These are phyloP conservation scores for Colletotrichum sp. DNA, from an alignment of 2,329 filamentous ascomycete genomes.

Conservation along the genomic window DNA sequence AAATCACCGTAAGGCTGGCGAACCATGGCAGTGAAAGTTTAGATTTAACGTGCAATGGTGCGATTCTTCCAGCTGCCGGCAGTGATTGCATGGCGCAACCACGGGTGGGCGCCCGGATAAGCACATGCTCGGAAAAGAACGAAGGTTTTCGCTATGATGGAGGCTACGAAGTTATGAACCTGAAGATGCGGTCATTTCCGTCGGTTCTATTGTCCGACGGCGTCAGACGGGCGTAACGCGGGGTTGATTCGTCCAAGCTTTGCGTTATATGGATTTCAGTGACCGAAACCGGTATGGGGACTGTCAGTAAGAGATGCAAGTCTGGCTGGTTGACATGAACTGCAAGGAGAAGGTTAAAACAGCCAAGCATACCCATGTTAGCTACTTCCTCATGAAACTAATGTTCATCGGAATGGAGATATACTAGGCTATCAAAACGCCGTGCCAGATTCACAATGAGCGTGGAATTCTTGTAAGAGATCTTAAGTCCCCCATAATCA, in stretches of 20 bases:
- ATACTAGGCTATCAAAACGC: background rate
- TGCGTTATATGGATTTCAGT: accelerated
- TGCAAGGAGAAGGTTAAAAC: background rate
- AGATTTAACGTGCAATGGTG: background rate
- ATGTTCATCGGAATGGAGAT: background rate
- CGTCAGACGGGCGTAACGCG: background rate
- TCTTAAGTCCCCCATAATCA: background rate
- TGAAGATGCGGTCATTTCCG: background rate
- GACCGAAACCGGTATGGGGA: accelerated
- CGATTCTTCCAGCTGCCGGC: background rate
- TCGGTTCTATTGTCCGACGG: background rate
- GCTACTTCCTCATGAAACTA: background rate
- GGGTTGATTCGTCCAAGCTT: background rate
- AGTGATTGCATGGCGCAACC: background rate
- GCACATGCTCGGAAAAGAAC: background rate
- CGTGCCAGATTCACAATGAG: background rate
- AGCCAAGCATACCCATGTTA: background rate
- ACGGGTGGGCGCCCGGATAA: background rate
- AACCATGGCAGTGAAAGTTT: background rate
- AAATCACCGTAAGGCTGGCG: background rate
- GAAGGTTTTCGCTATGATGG: background rate
- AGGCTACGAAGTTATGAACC: background rate
- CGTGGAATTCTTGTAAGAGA: background rate
- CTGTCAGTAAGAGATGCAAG: background rate
- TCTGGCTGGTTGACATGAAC: background rate